Conservation (phyloP, 208 protist species). For the Balamuthia mandrillaris region DNA sequence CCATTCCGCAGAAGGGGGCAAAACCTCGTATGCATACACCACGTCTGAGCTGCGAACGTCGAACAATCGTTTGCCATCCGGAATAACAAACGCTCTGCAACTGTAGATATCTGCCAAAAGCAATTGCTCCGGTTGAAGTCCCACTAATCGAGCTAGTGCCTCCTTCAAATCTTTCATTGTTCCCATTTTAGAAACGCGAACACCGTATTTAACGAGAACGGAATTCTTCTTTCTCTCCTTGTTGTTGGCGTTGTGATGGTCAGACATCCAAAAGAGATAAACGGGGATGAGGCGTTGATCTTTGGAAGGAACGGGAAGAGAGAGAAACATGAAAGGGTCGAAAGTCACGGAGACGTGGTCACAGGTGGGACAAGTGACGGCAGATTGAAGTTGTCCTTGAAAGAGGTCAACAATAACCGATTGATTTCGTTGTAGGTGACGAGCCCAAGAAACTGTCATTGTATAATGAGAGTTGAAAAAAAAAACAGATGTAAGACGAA, state of each 20-base stretch:
- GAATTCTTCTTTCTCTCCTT: too few relatives aligned
- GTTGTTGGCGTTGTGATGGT: too few relatives aligned
- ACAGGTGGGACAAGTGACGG: conserved; percentile 53
- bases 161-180: conserved; percentile 4
- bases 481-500: background rate
- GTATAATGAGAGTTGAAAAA: too few relatives aligned
- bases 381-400: conserved; percentile 58
- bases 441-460: conserved; percentile 66
- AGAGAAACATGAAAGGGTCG: conserved; percentile 79
- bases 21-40: background rate
- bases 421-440: conserved; percentile 78
- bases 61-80: background rate
- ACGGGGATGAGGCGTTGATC: background rate
- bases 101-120: conserved; percentile 1
- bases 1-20: background rate
- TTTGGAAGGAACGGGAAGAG: conserved; percentile 53
- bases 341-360: conserved; percentile 60
- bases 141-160: background rate
- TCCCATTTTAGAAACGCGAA: background rate
- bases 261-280: background rate
- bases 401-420: conserved; percentile 74
- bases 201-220: background rate
- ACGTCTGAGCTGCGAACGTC: background rate
- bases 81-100: background rate
- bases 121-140: background rate